These are phyloP conservation scores for Antrodiella citrinella DNA, from an alignment of 768 basidiomycete species.

Conservation along the genomic window DNA sequence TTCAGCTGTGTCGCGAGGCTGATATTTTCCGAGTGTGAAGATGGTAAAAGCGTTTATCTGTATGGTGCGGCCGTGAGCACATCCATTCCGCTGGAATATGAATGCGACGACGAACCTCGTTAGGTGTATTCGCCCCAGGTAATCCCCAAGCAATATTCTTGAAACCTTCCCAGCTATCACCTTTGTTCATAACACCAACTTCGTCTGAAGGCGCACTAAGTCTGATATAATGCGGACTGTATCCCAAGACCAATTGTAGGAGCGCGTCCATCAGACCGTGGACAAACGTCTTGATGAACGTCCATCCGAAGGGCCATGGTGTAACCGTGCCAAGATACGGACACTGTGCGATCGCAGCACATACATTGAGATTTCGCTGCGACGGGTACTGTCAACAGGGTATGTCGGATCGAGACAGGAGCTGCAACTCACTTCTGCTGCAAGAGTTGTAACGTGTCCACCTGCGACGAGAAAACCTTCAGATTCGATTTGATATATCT, in stretches of 20 bases:
- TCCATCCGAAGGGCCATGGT: constrained; percentile 5
- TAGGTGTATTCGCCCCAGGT: background rate
- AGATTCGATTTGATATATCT: background rate
- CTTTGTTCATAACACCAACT: constrained; percentile 21
- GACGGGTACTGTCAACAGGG: background rate
- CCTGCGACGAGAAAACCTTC: constrained; percentile 12
- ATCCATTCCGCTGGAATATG: no score
- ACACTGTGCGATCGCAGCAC: constrained; percentile 26
- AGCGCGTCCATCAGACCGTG: constrained; percentile 20
- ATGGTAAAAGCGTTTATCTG: background rate
- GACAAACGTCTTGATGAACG: constrained; percentile 15
- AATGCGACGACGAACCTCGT: background rate
- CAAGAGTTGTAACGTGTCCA: constrained; percentile 24
- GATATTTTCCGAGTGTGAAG: background rate
- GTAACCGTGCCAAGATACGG: constrained; percentile 22
- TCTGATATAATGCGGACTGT: constrained; percentile 23
- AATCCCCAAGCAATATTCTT: background rate
- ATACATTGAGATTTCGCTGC: constrained; percentile 21
- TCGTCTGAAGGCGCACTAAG: constrained; percentile 19
- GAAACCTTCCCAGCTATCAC: constrained; percentile 16
- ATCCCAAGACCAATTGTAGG: constrained; percentile 19
- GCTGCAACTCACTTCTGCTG: constrained; percentile 18
- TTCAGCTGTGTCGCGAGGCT: background rate
- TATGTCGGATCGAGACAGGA: background rate
- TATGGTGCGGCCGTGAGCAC: background rate